phyloP scores from a whole-genome alignment of 768 basidiomycete species.

The Mycena albidolilacea region DNA sequence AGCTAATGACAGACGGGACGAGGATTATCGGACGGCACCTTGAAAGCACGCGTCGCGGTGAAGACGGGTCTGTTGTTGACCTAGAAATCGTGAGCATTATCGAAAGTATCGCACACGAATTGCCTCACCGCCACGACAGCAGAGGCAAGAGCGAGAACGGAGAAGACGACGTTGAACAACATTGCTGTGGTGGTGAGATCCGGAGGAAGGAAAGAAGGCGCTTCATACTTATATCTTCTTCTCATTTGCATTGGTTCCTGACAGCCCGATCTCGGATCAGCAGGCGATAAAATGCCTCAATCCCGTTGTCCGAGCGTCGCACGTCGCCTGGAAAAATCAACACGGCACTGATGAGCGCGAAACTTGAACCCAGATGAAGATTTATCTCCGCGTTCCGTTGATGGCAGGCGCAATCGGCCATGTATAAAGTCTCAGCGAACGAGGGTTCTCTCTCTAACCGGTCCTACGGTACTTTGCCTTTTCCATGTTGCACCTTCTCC shows the following conservation, averaged over 20 bases:
- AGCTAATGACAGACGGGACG: too few relatives aligned
- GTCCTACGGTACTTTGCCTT: background rate
- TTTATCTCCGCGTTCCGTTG: background rate
- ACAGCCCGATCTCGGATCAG: background rate
- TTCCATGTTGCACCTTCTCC: background rate
- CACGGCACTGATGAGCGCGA: background rate
- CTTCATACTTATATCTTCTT: slow-evolving; percentile 1
- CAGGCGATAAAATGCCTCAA: background rate
- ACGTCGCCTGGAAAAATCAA: background rate
- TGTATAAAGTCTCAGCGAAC: slow-evolving; percentile 5
- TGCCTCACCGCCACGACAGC: slow-evolving; percentile 33
- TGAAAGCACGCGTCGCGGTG: slow-evolving; percentile 44
- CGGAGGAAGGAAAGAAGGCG: background rate
- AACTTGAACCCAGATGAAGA: background rate
- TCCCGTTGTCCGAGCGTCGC: background rate
- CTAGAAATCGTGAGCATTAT: background rate
- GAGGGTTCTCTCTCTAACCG: background rate
- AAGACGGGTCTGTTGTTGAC: slow-evolving; percentile 29
- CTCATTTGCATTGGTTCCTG: background rate
- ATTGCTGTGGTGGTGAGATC: slow-evolving; percentile 8
- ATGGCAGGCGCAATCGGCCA: background rate
- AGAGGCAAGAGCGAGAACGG: slow-evolving; percentile 26
- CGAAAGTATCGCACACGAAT: slow-evolving; percentile 3
- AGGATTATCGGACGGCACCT: too few relatives aligned
- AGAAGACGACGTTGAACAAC: slow-evolving; percentile 21